Conservation (phyloP, 2,329 filamentous ascomycete genomes). For the Ascochyta pisi region DNA sequence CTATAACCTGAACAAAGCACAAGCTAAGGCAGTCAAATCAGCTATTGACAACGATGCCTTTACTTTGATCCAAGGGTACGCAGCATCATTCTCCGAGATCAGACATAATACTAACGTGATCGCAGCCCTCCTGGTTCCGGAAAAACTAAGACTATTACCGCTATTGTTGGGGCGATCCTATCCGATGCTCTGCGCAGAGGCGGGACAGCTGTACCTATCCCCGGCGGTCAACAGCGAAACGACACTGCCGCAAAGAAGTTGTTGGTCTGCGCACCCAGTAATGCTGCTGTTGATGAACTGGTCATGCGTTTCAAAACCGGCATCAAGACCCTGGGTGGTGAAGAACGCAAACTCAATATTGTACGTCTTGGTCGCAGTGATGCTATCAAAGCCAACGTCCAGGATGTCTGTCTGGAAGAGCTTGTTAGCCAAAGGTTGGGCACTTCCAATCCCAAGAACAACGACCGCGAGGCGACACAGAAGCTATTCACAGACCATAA, state of each 20-base stretch:
- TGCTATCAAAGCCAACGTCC: conserved; percentile 86
- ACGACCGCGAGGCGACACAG: conserved; percentile 59
- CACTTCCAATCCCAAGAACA: conserved; percentile 44
- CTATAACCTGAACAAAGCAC: conserved; percentile 85
- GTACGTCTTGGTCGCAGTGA: conserved; percentile 90
- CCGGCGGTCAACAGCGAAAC: conserved; percentile 40
- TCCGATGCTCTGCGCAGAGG: conserved; percentile 62
- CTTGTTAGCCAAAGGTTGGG: conserved; percentile 78
- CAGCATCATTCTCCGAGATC: not conserved
- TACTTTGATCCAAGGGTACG: conserved; percentile 87
- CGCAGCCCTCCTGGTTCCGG: conserved; percentile 87
- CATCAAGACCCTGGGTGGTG: conserved; percentile 77
- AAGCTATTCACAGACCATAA: conserved; percentile 76
- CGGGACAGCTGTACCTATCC: conserved; percentile 55
- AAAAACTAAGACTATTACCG: conserved; percentile 97
- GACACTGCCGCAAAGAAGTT: conserved; percentile 75
- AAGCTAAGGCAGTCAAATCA: conserved; percentile 89
- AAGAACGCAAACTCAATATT: conserved; percentile 79
- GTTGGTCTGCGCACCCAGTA: conserved; percentile 96
- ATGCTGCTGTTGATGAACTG: conserved; percentile 94
- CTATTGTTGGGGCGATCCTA: conserved; percentile 88
- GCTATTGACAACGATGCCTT: conserved; percentile 96
- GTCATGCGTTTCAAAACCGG: conserved; percentile 91
- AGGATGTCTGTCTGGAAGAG: conserved; percentile 92
- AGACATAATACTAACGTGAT: conserved; percentile 26